Percentiles rank a stretch among this genome's conserved stretches.
phyloP scores from a whole-genome alignment of 1,284 basidiomycete genomes.

The Cryptococcus sp. region DNA sequence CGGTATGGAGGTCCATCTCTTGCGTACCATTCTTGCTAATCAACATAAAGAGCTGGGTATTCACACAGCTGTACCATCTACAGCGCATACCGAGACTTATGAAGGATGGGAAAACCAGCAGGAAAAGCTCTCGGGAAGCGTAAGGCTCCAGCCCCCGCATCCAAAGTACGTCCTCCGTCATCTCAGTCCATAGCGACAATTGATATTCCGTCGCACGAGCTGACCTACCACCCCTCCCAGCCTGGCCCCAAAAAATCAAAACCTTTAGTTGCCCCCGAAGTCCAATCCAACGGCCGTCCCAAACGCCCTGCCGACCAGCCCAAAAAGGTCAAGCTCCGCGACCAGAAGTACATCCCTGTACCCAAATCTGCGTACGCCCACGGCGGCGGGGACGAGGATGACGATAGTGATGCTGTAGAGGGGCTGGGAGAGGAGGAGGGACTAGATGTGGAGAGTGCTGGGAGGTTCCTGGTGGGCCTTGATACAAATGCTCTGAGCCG shows the following conservation, averaged over 20 bases:
- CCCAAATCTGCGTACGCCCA: conserved; percentile 38
- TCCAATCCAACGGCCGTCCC: conserved; percentile 41
- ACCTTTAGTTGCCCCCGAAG: conserved; percentile 9
- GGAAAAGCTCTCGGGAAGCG: conserved; percentile 40
- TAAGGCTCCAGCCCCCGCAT: conserved; percentile 24
- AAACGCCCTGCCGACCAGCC: conserved; percentile 44
- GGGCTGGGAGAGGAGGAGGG: conserved; percentile 36
- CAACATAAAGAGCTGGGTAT: neutral
- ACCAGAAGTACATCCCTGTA: conserved; percentile 48
- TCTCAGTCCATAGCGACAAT: neutral
- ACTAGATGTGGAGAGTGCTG: conserved; percentile 20
- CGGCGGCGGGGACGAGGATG: conserved; percentile 13
- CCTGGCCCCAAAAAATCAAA: conserved; percentile 5
- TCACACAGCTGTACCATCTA: neutral
- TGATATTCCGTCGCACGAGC: neutral
- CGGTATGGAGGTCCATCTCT: too few species aligned
- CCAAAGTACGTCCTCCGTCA: conserved; percentile 16
- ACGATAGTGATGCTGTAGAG: conserved; percentile 21
- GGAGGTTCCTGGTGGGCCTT: conserved; percentile 36
- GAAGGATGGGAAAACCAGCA: conserved; percentile 35
- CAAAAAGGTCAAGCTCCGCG: conserved; percentile 49
- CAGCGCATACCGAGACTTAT: too few species aligned
- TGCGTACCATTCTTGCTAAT: too few species aligned
- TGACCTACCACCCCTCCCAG: neutral
- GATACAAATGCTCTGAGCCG: conserved; percentile 41